These are phyloP conservation scores for Fusarium agapanthi DNA, from an alignment of 2,329 filamentous ascomycete species.

Conservation along the genomic window DNA sequence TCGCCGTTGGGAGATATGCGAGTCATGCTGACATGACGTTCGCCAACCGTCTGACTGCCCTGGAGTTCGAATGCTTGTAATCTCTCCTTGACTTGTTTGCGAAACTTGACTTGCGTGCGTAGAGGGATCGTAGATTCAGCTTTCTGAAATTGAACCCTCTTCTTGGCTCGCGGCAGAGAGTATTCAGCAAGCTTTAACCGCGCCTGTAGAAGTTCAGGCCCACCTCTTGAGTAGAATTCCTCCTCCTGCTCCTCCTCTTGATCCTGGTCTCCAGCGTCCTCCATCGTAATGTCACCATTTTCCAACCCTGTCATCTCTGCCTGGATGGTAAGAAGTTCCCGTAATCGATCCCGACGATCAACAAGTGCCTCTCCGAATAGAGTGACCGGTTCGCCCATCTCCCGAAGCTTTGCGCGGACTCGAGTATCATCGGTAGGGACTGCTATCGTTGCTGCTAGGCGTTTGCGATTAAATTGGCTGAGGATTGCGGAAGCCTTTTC, in stretches of 20 bases:
- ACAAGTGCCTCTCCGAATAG: slow-evolving; percentile 90
- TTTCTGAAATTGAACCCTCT: slow-evolving; percentile 79
- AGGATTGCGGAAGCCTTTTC: slow-evolving; percentile 87
- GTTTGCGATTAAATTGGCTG: slow-evolving; percentile 89
- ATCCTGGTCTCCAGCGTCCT: slow-evolving; percentile 66
- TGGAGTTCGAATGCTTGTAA: slow-evolving; percentile 87
- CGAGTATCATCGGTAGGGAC: slow-evolving; percentile 94
- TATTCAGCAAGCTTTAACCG: slow-evolving; percentile 82
- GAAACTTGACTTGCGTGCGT: slow-evolving; percentile 89
- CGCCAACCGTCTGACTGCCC: slow-evolving; percentile 90
- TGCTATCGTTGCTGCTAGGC: slow-evolving; percentile 84
- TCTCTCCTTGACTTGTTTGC: slow-evolving; percentile 86
- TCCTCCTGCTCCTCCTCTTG: slow-evolving; percentile 81
- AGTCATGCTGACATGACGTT: slow-evolving; percentile 90
- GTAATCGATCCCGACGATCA: slow-evolving; percentile 86
- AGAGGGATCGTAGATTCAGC: slow-evolving; percentile 84
- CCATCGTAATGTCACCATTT: slow-evolving; percentile 68
- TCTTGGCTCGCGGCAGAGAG: slow-evolving; percentile 83
- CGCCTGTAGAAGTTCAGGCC: slow-evolving; percentile 76
- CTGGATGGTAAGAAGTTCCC: slow-evolving; percentile 80
- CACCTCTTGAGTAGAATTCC: slow-evolving; percentile 93
- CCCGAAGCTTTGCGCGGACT: slow-evolving; percentile 81
- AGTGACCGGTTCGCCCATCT: slow-evolving; percentile 92
- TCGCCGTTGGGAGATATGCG: slow-evolving; percentile 88
- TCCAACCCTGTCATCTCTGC: slow-evolving; percentile 68